Evolutionary conservation across 805 yeast genomes (phyloP), one percentile per base, ranked within the genome.

Genomic region (Starmera caribaea): DNA sequence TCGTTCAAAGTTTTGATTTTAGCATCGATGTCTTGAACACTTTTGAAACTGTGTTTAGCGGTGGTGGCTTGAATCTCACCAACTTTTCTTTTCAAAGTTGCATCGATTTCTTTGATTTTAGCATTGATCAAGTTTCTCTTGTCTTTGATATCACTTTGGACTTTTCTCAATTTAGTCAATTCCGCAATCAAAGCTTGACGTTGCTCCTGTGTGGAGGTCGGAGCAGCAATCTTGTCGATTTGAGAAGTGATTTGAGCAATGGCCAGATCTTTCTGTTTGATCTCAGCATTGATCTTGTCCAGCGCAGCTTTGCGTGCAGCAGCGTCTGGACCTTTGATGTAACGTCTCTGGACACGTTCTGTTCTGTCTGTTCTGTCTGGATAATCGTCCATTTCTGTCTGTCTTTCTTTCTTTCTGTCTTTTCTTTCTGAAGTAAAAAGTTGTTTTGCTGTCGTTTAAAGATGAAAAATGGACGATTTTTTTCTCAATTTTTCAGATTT

Each of bases 271-370:
- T 79, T 67, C 55, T 73, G 73, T 53, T 77, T 76, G 59, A 83
- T 72, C 57, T 81, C 79, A 32, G 69, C 69, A 45, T 74, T 73
- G 49, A 81, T 61, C 44, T 65, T 66, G 30, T 68, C 73, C 45
- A 81, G 55, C 47, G 73, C 69, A 45, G 69, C 72, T 57, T 82
- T 83, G 62, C 79, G 70, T 40, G 68, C 77, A 44, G 71, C 64
- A 52, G 70, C 74, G 61, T 84, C 92, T 36, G 94, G 94, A 55
- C 81, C 77, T 61, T 82, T 82, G 62, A 81, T 73, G 59, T 69
- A 76, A 41, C 56, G 55, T 46, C 45, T 49, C 46, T 52, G 56
- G 39, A 46, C 53, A 32, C 49, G 45, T 21, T 21, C 26, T 7
- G 26, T 21, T 21, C 26, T 39, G 45, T 15, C 42, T n/a, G n/a